These are phyloP conservation scores for Erysimum cheiri DNA, from an alignment of 441 rosid species.

Conservation along the genomic window DNA sequence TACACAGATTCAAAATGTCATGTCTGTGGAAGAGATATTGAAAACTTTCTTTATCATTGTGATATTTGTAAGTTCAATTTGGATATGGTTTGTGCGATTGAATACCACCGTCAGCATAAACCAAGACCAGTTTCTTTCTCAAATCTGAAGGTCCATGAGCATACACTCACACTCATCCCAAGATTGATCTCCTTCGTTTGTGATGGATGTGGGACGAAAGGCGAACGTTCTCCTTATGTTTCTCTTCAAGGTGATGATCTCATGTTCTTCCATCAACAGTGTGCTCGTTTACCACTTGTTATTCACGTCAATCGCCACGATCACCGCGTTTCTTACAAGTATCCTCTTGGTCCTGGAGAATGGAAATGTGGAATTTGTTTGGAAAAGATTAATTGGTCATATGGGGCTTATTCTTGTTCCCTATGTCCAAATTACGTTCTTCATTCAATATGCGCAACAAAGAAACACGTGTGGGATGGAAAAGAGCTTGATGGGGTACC, in stretches of 20 bases:
- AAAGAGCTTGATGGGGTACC: slow-evolving; percentile 7
- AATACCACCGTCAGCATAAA: too few relatives aligned
- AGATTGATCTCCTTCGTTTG: slow-evolving; percentile 1
- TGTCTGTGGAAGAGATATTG: not conserved
- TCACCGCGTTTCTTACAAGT: not conserved
- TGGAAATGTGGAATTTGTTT: not conserved
- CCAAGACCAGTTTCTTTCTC: not conserved
- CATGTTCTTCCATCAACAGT: slow-evolving; percentile 13
- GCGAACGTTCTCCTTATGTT: slow-evolving; percentile 3
- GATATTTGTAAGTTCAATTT: slow-evolving; percentile 22
- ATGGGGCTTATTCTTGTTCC: slow-evolving; percentile 1
- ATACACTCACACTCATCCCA: slow-evolving; percentile 21
- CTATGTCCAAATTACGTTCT: not conserved
- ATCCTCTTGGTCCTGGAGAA: slow-evolving; percentile 19
- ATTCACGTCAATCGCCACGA: slow-evolving; percentile 18
- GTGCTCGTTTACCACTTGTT: slow-evolving; percentile 20
- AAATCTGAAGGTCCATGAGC: slow-evolving; percentile 11
- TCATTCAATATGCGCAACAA: slow-evolving; percentile 26
- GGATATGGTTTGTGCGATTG: not conserved
- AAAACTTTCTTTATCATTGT: slow-evolving; percentile 20
- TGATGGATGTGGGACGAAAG: not conserved
- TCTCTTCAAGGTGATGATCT: not conserved
- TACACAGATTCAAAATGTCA: not conserved
- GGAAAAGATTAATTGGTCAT: slow-evolving; percentile 11
- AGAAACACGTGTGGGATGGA: not conserved